These are phyloP conservation scores for Fusarium azukiicola DNA, from an alignment of 2,329 filamentous ascomycete genomes.

Conservation along the genomic window DNA sequence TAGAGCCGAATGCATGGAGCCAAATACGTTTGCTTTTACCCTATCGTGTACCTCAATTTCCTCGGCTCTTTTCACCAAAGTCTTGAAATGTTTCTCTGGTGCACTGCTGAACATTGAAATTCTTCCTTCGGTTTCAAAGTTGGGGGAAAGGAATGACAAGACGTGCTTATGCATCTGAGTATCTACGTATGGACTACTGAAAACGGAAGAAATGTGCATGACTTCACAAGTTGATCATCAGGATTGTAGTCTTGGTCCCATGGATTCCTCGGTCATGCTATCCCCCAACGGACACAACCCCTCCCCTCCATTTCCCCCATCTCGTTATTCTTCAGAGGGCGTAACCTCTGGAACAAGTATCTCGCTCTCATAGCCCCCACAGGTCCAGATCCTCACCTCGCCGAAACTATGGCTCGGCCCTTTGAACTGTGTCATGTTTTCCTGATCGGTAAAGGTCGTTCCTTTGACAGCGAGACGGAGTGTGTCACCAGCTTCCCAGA, in stretches of 20 bases:
- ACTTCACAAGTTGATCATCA: not conserved
- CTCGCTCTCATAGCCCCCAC: not conserved
- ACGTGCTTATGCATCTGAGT: no score
- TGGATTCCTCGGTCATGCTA: not conserved
- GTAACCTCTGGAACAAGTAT: not conserved
- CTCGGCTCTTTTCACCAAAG: no score
- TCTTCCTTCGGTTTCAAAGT: no score
- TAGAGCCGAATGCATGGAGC: no score
- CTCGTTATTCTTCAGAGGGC: not conserved
- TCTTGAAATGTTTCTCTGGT: no score
- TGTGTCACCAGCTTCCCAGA: constrained; percentile 31
- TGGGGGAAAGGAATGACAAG: no score
- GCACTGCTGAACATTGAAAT: no score
- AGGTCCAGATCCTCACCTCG: constrained; percentile 24
- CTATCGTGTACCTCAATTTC: no score
- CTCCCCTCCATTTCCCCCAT: not conserved
- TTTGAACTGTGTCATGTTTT: constrained; percentile 23
- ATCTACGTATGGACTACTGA: not conserved
- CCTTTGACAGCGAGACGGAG: constrained; percentile 27
- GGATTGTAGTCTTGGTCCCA: no score
- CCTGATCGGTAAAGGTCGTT: constrained; percentile 15
- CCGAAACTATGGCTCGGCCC: constrained; percentile 29
- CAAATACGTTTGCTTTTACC: no score
- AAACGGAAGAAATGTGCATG: not conserved
- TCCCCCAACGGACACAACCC: no score